Evolutionary conservation across 768 basidiomycete species (phyloP).

Genomic region (Ramaria sp.): DNA sequence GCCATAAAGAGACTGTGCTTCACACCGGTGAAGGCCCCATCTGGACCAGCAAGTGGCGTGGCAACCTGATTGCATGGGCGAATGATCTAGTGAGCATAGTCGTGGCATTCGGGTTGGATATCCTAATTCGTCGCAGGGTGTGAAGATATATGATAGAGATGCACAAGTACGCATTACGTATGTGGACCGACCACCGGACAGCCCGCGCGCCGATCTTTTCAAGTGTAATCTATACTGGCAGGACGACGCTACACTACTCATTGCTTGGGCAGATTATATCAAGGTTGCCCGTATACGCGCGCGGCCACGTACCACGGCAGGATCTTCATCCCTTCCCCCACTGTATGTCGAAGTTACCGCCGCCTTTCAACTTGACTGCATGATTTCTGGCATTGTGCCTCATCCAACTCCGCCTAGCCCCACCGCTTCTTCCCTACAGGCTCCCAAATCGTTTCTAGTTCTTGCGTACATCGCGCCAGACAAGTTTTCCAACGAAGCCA

Average conservation of each 20-base stretch:
- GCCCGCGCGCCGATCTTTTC: slow-evolving; percentile 90
- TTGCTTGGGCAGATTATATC: slow-evolving; percentile 90
- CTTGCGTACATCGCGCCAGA: slow-evolving; percentile 81
- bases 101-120: not conserved
- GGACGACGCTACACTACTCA: slow-evolving; percentile 80
- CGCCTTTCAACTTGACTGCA: slow-evolving; percentile 86
- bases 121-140: slow-evolving; percentile 43
- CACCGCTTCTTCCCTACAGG: slow-evolving; percentile 13
- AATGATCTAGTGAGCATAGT: slow-evolving; percentile 66
- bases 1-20: slow-evolving; percentile 80
- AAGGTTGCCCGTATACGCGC: slow-evolving; percentile 77
- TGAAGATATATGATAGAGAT: slow-evolving; percentile 83
- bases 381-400: slow-evolving; percentile 85
- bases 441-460: slow-evolving; percentile 58
- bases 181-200: slow-evolving; percentile 72
- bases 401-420: slow-evolving; percentile 40
- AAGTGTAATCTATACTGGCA: slow-evolving; percentile 90
- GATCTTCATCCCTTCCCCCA: slow-evolving; percentile 31
- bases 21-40: slow-evolving; percentile 89
- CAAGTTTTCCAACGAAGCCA: slow-evolving; percentile 49
- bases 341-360: slow-evolving; percentile 81
- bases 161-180: slow-evolving; percentile 72
- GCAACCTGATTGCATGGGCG: slow-evolving; percentile 87
- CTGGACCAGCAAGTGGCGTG: slow-evolving; percentile 84
- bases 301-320: slow-evolving; percentile 38